Base-by-base conservation (phyloP, 2,329 filamentous ascomycete genomes). In the Raffaelea deltoideospora region DNA sequence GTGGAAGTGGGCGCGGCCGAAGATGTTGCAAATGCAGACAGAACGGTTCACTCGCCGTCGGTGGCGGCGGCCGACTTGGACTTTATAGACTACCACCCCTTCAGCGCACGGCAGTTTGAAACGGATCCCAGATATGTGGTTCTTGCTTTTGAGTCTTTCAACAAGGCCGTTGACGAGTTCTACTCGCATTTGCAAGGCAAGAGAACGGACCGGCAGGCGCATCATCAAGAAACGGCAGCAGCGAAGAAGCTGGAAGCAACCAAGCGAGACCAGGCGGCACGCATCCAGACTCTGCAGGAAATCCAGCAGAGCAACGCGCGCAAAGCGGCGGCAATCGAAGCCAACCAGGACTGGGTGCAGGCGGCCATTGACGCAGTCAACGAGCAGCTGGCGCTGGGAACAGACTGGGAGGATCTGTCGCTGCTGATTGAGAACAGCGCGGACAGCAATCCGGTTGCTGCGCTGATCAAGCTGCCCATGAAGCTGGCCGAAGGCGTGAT, bases 101-200 rank as follows among this genome's bases (percentile, higher is more conserved):
- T 96, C 54, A 64, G 79, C 28, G 90, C 90, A 0, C 64, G 68
- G 18, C 88, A 96, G 47, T 81, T 93, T 43, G 72, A 77, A 43
- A 64, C 70, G 7, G 75, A 86, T 38, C 61, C 74, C 0, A 60
- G 65, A 0, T 70, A 78, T 19, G 69, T 73, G 3, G 73, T 93
- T 14, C 51, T 96, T 11, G 72, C 83, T 37, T 86, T 87, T 45
- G 70, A 84, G 7, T 80, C 77, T 10, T 96, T 92, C 63, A 95
- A 95, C 55, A 81, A 80, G 51, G 90, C 86, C 0, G 86, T 94
- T 0, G 90, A 98, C 52, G 84, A 94, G 47, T 98, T 95, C 61
- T 96, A 93, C 55, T 96, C 90, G 0, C 96, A 88, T 0, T 73
- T 96, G 20, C 90, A 98, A 58, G 85, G 87, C 0, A 88, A 95